Base-by-base conservation (phyloP, 305 asterid species). In the Fraxinus sp. region DNA sequence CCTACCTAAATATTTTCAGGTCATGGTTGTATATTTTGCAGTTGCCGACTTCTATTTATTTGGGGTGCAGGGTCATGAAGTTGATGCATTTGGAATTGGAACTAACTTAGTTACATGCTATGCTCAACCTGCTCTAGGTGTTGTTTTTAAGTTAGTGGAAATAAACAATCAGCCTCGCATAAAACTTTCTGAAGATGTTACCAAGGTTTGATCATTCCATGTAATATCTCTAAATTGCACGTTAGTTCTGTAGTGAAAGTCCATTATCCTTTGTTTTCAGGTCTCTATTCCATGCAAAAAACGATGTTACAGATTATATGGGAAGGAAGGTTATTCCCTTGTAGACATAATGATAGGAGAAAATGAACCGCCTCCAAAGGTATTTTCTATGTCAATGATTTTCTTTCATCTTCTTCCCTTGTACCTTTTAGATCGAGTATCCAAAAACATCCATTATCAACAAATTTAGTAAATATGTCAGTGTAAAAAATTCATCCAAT, bases 231-330 rank as follows among this genome's bases (percentile, higher is more conserved):
- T 71, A 71, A 71, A n/a, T 79, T 33, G 32, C 33, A 10, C 52
- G 77, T 68, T 81, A 76, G n/a, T 33, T 83, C 36, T 28, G 49
- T 78, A 62, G 18, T 3, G 76, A 77, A 57, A 76, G 74, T 77
- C 81, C 71, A 82, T 76, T 81, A 81, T 79, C 71, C 11, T 85
- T 83, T 84, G 80, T 72, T 81, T 87, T 79, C 90, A 97, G 98
- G 98, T 97, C 81, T 91, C 98, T 13, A 97, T 97, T 89, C 99
- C 99, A 72, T 97, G 98, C 93, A 97, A 97, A 85, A 97, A 97
- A 76, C 94, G 97, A 86, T 85, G 93, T 87, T 97, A 91, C 92
- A 91, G 99, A 87, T 86, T 97, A 81, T 94, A 92, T 82, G 99
- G 99, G 79, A 95, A 93, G 88, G 98, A 97, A 95, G 97, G 93